Evolutionary conservation across 192 early-diverging fungal species (phyloP).

Genomic region (Radiomyces spectabilis): DNA sequence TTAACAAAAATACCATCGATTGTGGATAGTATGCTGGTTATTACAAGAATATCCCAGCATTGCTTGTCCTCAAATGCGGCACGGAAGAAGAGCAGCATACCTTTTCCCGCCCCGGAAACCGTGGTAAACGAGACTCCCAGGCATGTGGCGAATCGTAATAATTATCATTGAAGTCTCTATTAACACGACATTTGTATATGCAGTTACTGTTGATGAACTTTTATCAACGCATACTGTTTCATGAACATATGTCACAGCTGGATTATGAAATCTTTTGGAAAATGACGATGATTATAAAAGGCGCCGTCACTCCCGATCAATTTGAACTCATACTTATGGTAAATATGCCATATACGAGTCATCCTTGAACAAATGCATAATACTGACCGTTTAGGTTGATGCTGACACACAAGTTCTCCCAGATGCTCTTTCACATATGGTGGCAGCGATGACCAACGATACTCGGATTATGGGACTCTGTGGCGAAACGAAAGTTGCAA

Average conservation of each 20-base stretch:
- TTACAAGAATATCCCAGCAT: constrained; percentile 64
- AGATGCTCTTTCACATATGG: constrained; percentile 68
- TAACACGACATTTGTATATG: too few relatives aligned
- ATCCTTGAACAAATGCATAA: too few relatives aligned
- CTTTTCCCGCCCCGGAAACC: constrained; percentile 73
- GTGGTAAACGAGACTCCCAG: constrained; percentile 96
- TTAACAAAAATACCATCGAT: too few relatives aligned
- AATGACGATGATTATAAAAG: constrained; percentile 78
- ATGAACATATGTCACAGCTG: constrained; percentile 86
- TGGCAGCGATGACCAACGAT: constrained; percentile 89
- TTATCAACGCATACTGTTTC: constrained; percentile 74
- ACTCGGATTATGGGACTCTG: constrained; percentile 91
- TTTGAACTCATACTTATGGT: constrained; percentile 77
- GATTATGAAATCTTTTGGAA: constrained; percentile 92
- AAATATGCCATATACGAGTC: too few relatives aligned
- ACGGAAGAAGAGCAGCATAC: constrained; percentile 57
- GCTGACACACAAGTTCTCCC: constrained; percentile 87
- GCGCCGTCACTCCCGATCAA: constrained; percentile 83
- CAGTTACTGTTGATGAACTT: constrained; percentile 97
- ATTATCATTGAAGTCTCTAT: too few relatives aligned
- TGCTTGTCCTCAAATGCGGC: constrained; percentile 70
- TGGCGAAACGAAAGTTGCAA: constrained; percentile 95
- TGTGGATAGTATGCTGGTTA: too few relatives aligned
- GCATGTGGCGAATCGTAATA: too few relatives aligned
- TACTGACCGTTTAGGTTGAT: constrained; percentile 75